Evolutionary conservation across 164 flowering plant genomes (phyloP), one percentile per base, ranked within the genome.

Genomic region (Sextonia rubra): DNA sequence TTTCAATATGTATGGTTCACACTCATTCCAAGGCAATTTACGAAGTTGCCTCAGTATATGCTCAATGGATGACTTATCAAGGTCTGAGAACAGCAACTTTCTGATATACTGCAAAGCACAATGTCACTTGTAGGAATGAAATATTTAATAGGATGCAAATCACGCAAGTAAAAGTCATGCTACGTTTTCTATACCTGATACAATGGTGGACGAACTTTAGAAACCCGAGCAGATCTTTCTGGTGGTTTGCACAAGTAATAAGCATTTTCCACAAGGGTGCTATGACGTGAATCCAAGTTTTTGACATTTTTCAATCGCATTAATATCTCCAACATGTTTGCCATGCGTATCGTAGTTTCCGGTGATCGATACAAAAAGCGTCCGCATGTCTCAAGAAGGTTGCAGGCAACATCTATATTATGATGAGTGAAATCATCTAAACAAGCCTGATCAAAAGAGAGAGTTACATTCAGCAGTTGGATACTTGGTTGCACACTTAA

Each of bases 231-330:
- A 77, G 98, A 90, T 82, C 94, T 85, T 80, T 95, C 99, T 64
- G 99, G 99, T 74, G 97, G 99, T 79, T 95, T 95, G 84, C 99
- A 95, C 78, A 95, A 84, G 81, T 95, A 95, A 77, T 95, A 95
- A 74, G 98, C 99, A 85, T 95, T 93, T 87, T 95, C 99, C 37
- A 91, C 99, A 64, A 95, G 93, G 17, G 98, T 95, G 77, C 92
- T 90, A 68, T 95, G 99, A 30, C 94, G 96, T 76, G 98, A 96
- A 87, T 95, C 99, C 85, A 95, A 83, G 81, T 95, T 95, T 83
- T 93, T 95, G 0, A 95, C 99, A 82, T 95, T 95, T 82, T 95
- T 95, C 82, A 95, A 80, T 69, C 99, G 94, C 99, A 95, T 93
- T 78, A 95, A 78, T 78, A 91, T 95, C 82, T 93, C 98, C 85